Evolutionary conservation across 352 stramenopile genomes (phyloP).

Genomic region (Globisporangium irregulare): DNA sequence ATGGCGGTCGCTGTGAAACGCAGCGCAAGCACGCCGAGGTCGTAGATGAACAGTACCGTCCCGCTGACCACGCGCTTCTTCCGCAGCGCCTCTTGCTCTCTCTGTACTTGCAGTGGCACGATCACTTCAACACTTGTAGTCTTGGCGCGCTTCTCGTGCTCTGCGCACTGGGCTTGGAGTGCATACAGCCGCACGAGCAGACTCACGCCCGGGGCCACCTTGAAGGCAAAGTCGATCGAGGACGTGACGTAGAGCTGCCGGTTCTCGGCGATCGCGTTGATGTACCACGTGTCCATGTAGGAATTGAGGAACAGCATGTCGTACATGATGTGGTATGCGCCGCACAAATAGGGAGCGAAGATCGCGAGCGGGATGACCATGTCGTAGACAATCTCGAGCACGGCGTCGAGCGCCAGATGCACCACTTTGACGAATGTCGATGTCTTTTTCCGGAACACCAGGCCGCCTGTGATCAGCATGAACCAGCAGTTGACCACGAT

Average conservation of each 20-base stretch:
- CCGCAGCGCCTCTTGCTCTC: not conserved
- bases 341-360: conserved; percentile 25
- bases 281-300: not conserved
- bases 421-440: conserved; percentile 13
- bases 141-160: not conserved
- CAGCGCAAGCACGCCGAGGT: not conserved
- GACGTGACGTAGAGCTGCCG: not conserved
- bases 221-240: not conserved
- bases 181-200: not conserved
- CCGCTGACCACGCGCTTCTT: not conserved
- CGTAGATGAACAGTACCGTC: not conserved
- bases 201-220: not conserved
- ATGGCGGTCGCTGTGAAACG: not conserved
- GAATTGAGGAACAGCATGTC: not conserved
- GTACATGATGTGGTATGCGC: not conserved
- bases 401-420: conserved; percentile 14
- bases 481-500: conserved; percentile 28
- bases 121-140: not conserved
- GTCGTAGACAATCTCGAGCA: conserved; percentile 18
- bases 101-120: not conserved
- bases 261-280: not conserved
- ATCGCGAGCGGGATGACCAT: conserved; percentile 28
- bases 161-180: not conserved
- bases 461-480: conserved; percentile 17
- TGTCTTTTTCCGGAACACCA: conserved; percentile 6